A percentile compares a stretch with the other conserved stretches of the same genome.
phyloP scores from a whole-genome alignment of 23 red algal species.

The Gracilariopsis chorda region DNA sequence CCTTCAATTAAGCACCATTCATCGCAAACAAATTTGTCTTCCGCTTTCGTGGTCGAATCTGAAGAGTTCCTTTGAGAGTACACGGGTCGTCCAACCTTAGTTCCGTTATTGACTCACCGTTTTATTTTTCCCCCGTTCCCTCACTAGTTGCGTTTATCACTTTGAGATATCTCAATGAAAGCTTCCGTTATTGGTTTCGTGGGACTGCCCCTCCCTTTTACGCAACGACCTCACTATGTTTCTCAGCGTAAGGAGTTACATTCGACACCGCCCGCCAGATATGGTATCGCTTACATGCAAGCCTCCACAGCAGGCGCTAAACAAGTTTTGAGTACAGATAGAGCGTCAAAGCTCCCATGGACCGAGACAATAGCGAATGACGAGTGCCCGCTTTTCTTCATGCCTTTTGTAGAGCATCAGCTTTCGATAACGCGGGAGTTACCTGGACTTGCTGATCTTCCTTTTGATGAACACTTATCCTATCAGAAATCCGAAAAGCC shows the following conservation, averaged over 20 bases:
- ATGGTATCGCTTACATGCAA: background rate
- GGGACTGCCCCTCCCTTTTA: background rate
- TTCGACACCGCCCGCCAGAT: background rate
- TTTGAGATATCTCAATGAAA: too few species aligned
- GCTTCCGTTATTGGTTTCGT: too few species aligned
- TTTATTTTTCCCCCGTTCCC: too few species aligned
- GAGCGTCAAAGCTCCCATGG: slow-evolving; percentile 53
- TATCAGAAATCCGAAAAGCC: slow-evolving; percentile 41
- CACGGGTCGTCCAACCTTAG: too few species aligned
- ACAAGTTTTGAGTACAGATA: slow-evolving; percentile 41
- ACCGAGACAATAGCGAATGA: slow-evolving; percentile 48
- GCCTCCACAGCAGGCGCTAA: background rate
- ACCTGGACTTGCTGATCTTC: slow-evolving; percentile 42
- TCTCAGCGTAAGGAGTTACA: background rate
- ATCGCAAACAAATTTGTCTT: too few species aligned
- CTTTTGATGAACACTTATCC: slow-evolving; percentile 59
- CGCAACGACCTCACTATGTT: background rate
- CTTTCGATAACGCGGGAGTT: slow-evolving; percentile 9
- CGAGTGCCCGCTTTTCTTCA: slow-evolving; percentile 69
- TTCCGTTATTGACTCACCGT: too few species aligned
- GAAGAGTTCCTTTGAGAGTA: too few species aligned
- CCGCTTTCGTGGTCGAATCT: too few species aligned
- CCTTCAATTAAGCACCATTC: too few species aligned
- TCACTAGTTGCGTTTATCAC: too few species aligned
- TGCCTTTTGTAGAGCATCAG: slow-evolving; percentile 72